Evolutionary conservation across 169 alveolate genomes (phyloP), one percentile per base, ranked within the genome.

Genomic region (Plasmodium billcollinsi): DNA sequence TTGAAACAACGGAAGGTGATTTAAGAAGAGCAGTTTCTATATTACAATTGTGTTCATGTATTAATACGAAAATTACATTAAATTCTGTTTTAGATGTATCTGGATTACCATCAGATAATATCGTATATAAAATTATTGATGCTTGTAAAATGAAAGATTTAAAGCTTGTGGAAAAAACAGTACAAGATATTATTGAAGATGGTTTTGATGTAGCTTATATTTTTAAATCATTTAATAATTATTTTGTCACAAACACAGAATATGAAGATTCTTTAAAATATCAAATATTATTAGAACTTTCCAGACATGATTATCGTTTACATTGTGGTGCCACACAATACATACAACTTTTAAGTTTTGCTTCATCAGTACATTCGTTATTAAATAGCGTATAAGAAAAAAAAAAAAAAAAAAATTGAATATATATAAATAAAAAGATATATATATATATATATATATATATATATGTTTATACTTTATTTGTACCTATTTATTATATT

Each of bases 1-100:
- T 97, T 24, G 94, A 95, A 33, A 95, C 98, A 7, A 93, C 99
- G 3, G 97, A 96, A 70, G 99, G 99, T 47, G 99, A 98, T 92
- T 91, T 98, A 33, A 95, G 99, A 88, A 96, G 97, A 92, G 96
- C 98, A 54, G 97, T 98, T n/a, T 98, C 98, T 83, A 94, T 96
- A 63, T 95, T 98, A 26, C 97, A 98, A 91, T 95, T 98, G 43
- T 93, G 98, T 12, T 89, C 96, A 29, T 78, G 89, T 78, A 78
- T 78, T 43, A 59, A 78, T 39, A 29, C 89, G 4, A 43, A 45
- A 73, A 88, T 92, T 52, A 69, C 76, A 1, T 67, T 76, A 7
- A 74, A 56, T 11, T 86, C 95, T n/a, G 91, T 92, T 45, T 62
- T 92, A 70, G 95, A 88, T 50, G 78, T 92, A 52, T 70, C 93